Conservation (phyloP, 2,329 filamentous ascomycete genomes). For the Microcyclosporella mali region DNA sequence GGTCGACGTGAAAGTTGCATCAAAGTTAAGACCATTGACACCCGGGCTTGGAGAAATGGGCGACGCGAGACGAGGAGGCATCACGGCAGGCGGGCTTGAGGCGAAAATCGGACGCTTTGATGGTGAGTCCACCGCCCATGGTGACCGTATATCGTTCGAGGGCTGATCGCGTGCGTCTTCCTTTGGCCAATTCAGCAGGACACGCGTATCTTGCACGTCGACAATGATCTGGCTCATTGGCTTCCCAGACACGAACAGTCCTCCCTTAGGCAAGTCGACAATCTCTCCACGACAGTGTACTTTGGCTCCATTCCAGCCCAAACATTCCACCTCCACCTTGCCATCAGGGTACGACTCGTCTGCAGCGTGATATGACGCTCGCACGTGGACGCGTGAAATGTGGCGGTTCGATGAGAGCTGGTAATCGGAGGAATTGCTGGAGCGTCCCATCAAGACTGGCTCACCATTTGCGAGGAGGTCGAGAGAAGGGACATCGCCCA, state of each 20-base stretch:
- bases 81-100: constrained; percentile 58
- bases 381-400: constrained; percentile 88
- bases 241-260: constrained; percentile 84
- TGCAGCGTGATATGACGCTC: constrained; percentile 73
- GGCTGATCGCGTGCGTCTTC: constrained; percentile 43
- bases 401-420: constrained; percentile 87
- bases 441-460: constrained; percentile 78
- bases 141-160: constrained; percentile 58
- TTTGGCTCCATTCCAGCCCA: constrained; percentile 93
- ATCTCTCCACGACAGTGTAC: constrained; percentile 84
- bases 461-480: constrained; percentile 77
- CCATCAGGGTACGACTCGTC: constrained; percentile 62
- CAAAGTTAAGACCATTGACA: constrained; percentile 34
- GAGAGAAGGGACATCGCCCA: constrained; percentile 76
- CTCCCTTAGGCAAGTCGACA: constrained; percentile 79
- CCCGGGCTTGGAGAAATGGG: constrained; percentile 68
- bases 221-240: constrained; percentile 87
- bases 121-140: constrained; percentile 53
- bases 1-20: constrained; percentile 40
- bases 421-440: constrained; percentile 91
- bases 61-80: constrained; percentile 56
- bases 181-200: constrained; percentile 82
- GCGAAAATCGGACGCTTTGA: constrained; percentile 48
- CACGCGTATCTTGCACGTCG: constrained; percentile 86
- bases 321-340: constrained; percentile 81